These are phyloP conservation scores for Rhizopus delemar DNA, from an alignment of 371 early-diverging fungal species.

Conservation along the genomic window DNA sequence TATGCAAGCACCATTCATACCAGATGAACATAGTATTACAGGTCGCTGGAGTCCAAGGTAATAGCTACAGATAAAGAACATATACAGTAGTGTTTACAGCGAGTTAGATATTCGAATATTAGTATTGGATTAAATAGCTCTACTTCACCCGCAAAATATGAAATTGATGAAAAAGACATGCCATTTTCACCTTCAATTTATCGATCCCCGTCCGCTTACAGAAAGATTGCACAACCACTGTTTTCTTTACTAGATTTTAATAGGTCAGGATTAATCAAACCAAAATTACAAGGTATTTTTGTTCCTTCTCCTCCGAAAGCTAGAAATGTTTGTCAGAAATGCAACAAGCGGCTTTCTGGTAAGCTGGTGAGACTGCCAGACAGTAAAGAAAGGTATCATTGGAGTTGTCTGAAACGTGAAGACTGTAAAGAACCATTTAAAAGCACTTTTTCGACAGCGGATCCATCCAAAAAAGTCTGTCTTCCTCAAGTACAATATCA, in stretches of 20 bases:
- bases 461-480: slow-evolving; percentile 25
- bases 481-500: slow-evolving; percentile 33
- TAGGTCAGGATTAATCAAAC: background rate
- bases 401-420: slow-evolving; percentile 39
- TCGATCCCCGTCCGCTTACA: slow-evolving; percentile 11
- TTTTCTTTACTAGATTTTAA: slow-evolving; percentile 11
- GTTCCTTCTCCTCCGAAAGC: background rate
- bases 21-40: background rate
- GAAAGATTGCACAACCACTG: slow-evolving; percentile 12
- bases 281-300: background rate
- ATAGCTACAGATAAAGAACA: background rate
- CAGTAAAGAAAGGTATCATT: slow-evolving; percentile 33
- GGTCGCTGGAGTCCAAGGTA: background rate
- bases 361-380: slow-evolving; percentile 37
- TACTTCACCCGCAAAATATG: background rate
- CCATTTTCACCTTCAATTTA: slow-evolving; percentile 11
- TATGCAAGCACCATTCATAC: background rate
- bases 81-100: background rate
- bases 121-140: slow-evolving; percentile 16
- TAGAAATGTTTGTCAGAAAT: slow-evolving; percentile 25
- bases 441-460: slow-evolving; percentile 31
- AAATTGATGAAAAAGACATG: slow-evolving; percentile 6
- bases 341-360: slow-evolving; percentile 30
- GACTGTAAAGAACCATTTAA: slow-evolving; percentile 33
- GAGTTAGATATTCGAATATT: slow-evolving; percentile 14